These are phyloP conservation scores for Colletotrichum sp. DNA, from an alignment of 2,329 filamentous ascomycete genomes.

Conservation along the genomic window DNA sequence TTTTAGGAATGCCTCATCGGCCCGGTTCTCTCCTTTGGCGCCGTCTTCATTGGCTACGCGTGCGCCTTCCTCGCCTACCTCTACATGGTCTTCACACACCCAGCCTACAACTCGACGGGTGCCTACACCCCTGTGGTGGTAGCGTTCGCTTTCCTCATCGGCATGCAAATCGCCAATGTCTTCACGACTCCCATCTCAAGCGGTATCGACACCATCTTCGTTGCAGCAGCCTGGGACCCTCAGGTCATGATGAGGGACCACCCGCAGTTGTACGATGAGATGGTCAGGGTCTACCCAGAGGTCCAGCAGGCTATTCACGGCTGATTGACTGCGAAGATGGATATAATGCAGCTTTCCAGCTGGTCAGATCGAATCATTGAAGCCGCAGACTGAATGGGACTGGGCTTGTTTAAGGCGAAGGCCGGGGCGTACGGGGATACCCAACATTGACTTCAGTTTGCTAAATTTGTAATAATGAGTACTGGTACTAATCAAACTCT, in stretches of 20 bases:
- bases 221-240: conserved; percentile 73
- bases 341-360: fast-evolving
- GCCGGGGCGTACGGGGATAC: background rate
- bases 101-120: conserved; percentile 73
- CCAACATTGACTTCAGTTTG: background rate
- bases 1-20: conserved; percentile 76
- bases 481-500: too few species aligned
- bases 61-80: conserved; percentile 84
- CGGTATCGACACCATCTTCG: conserved; percentile 92
- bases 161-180: conserved; percentile 86
- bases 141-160: conserved; percentile 87
- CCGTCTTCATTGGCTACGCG: conserved; percentile 82
- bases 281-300: conserved; percentile 83
- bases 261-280: conserved; percentile 77
- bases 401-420: background rate
- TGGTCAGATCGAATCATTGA: fast-evolving
- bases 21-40: conserved; percentile 77
- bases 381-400: fast-evolving
- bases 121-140: conserved; percentile 79
- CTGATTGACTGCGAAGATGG: conserved; percentile 26
- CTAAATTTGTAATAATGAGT: too few species aligned
- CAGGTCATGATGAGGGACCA: conserved; percentile 82
- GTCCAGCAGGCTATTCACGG: conserved; percentile 80
- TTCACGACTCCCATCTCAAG: conserved; percentile 88
- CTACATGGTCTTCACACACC: conserved; percentile 85